phyloP scores from a whole-genome alignment of 1,139 yeast species.

The Yamadazyma aaseri region DNA sequence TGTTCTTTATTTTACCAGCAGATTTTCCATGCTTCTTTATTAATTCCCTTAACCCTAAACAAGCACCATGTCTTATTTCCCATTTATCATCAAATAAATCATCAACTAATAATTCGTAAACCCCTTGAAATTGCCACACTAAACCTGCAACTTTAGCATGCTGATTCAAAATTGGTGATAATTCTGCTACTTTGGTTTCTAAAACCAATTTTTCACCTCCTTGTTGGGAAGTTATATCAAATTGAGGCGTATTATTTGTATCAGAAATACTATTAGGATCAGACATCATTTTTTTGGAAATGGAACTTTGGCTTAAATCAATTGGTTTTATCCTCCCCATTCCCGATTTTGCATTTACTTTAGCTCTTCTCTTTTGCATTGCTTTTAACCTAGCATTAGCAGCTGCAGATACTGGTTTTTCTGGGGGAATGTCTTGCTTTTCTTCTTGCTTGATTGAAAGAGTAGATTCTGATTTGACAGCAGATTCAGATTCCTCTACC shows the following conservation, averaged over 20 bases:
- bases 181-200: slow-evolving; percentile 69
- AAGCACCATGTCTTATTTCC: slow-evolving; percentile 97
- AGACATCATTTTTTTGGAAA: slow-evolving; percentile 58
- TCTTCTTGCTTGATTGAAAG: slow-evolving; percentile 16
- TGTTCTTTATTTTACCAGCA: slow-evolving; percentile 79
- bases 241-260: slow-evolving; percentile 25
- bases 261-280: slow-evolving; percentile 23
- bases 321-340: slow-evolving; percentile 55
- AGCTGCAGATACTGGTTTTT: slow-evolving; percentile 24
- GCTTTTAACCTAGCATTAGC: slow-evolving; percentile 85
- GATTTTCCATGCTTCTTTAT: slow-evolving; percentile 81
- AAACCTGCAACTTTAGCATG: slow-evolving; percentile 75
- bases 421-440: slow-evolving; percentile 9
- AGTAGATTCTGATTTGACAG: slow-evolving; percentile 12
- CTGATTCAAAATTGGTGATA: slow-evolving; percentile 70
- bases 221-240: slow-evolving; percentile 73
- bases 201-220: slow-evolving; percentile 82
- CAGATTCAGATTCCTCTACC: slow-evolving; percentile 8
- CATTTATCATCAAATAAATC: slow-evolving; percentile 85
- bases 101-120: slow-evolving; percentile 77
- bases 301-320: slow-evolving; percentile 76
- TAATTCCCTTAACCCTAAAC: slow-evolving; percentile 86
- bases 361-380: slow-evolving; percentile 90
- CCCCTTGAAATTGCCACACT: slow-evolving; percentile 97
- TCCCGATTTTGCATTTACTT: slow-evolving; percentile 68